A percentile compares a stretch with the other conserved stretches of the same genome.
These are phyloP conservation scores for Eucalyptus melliodora DNA, from an alignment of 345 rosid genomes.

Conservation along the genomic window DNA sequence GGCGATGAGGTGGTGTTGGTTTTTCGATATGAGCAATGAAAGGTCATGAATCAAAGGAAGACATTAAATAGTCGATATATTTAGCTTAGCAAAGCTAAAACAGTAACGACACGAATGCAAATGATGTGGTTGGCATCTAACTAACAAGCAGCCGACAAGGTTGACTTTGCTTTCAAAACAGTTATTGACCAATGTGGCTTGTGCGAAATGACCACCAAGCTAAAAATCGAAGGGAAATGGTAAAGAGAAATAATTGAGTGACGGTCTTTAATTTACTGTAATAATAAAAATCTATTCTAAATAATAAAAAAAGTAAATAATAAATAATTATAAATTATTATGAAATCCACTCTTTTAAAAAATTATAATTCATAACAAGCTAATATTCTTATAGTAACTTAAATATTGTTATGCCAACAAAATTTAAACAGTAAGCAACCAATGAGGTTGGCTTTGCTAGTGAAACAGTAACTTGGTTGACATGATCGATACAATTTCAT, in stretches of 20 bases:
- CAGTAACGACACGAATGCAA: too few species aligned
- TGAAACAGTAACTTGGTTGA: fast-evolving
- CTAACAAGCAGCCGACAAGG: too few species aligned
- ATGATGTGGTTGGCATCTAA: too few species aligned
- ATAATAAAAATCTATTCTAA: fast-evolving
- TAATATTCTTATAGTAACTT: too few species aligned
- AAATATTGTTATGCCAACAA: too few species aligned
- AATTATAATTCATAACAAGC: fast-evolving
- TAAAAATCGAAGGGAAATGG: too few species aligned
- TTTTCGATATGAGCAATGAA: background rate
- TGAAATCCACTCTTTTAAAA: fast-evolving
- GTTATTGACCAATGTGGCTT: too few species aligned
- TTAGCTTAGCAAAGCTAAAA: too few species aligned
- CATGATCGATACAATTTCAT: fast-evolving
- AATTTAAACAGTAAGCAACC: fast-evolving
- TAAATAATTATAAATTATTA: too few species aligned
- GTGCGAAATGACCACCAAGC: fast-evolving
- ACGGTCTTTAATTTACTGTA: fast-evolving
- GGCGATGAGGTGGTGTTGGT: fast-evolving
- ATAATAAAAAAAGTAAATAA: fast-evolving
- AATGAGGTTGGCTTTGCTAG: background rate
- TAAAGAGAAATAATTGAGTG: fast-evolving
- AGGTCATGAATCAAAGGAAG: background rate
- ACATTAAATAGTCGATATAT: too few species aligned
- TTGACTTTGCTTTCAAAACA: too few species aligned